Evolutionary conservation across 73 alveolate genomes (phyloP).

Genomic region (Paraurostyla sp.): DNA sequence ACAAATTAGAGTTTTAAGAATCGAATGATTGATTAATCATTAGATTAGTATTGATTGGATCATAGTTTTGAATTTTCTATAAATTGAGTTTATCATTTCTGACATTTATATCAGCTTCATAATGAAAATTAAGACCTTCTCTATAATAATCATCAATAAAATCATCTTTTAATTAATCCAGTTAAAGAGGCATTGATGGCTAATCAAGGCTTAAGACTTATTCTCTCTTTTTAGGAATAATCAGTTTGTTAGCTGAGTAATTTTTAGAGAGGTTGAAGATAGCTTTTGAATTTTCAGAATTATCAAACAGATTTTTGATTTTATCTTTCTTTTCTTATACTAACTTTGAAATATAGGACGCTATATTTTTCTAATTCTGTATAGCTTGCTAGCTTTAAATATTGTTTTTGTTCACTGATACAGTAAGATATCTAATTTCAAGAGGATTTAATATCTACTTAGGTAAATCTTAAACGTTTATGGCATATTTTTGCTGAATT

Average conservation of each 20-base stretch:
- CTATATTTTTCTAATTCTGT: not conserved
- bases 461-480: not conserved
- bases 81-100: not conserved
- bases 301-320: constrained; percentile 14
- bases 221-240: not conserved
- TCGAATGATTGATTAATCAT: not conserved
- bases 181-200: no score
- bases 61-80: not conserved
- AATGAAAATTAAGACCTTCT: constrained; percentile 2
- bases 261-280: not conserved
- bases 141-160: constrained; percentile 23
- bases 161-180: constrained; percentile 32
- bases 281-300: not conserved
- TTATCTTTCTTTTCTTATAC: constrained; percentile 38
- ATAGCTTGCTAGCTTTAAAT: not conserved
- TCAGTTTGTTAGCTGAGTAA: not conserved
- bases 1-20: not conserved
- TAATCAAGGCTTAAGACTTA: not conserved
- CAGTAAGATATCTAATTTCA: not conserved
- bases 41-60: not conserved
- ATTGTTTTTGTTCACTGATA: not conserved
- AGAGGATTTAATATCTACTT: not conserved
- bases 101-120: constrained; percentile 10
- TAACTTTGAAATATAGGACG: not conserved
- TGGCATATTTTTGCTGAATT: not conserved